phyloP scores from a whole-genome alignment of 106 monocot species.

The Amphibolis antarctica region DNA sequence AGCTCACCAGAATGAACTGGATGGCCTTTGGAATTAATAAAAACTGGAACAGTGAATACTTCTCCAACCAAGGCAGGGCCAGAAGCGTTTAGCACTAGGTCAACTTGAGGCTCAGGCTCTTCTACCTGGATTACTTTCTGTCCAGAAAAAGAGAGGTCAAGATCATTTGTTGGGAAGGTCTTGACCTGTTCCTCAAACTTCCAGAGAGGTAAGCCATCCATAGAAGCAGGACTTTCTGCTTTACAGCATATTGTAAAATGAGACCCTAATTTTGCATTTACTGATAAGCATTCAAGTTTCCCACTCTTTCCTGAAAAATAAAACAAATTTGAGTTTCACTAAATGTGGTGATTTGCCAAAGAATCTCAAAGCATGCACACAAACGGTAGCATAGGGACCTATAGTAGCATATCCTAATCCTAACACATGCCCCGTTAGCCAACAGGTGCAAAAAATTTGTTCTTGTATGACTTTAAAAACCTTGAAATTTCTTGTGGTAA shows the following conservation, averaged over 20 bases:
- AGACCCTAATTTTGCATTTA: slow-evolving; percentile 44
- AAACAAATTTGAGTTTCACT: neutral
- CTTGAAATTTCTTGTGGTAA: too few relatives aligned
- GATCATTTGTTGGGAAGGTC: slow-evolving; percentile 53
- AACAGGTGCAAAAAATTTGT: too few relatives aligned
- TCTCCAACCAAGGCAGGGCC: slow-evolving; percentile 89
- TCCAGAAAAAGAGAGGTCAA: slow-evolving; percentile 49
- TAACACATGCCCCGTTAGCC: too few relatives aligned
- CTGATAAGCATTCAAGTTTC: slow-evolving; percentile 78
- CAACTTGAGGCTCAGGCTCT: slow-evolving; percentile 79
- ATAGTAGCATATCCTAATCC: too few relatives aligned
- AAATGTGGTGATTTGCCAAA: too few relatives aligned
- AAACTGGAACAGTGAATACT: slow-evolving; percentile 52
- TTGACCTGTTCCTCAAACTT: slow-evolving; percentile 63
- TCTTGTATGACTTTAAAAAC: too few relatives aligned
- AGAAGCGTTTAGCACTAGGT: slow-evolving; percentile 49
- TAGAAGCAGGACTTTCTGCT: slow-evolving; percentile 78
- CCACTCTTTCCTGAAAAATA: slow-evolving; percentile 69
- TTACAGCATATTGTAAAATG: slow-evolving; percentile 47
- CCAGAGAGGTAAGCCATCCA: slow-evolving; percentile 68
- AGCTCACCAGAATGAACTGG: slow-evolving; percentile 65
- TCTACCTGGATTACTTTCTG: slow-evolving; percentile 78
- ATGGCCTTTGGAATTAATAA: slow-evolving; percentile 49
- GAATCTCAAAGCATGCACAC: too few relatives aligned
- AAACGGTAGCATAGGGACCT: too few relatives aligned